Evolutionary conservation across 306 rosid species (phyloP).

Genomic region (Prunus mume): DNA sequence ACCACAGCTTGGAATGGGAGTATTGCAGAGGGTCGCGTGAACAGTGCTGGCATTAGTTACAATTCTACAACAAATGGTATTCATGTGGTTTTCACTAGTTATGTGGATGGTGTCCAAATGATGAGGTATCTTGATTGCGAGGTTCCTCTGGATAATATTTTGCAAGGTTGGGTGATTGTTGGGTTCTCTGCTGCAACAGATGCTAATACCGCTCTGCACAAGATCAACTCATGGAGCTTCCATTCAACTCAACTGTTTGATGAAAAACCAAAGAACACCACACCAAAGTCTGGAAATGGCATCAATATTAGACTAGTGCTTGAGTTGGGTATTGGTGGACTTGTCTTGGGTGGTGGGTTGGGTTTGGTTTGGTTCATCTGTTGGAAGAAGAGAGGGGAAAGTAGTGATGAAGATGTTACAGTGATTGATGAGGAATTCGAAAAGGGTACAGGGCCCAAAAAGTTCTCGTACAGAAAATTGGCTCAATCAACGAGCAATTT

Average conservation of each 20-base stretch:
- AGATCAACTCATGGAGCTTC: background rate
- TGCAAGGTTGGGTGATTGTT: slow-evolving; percentile 13
- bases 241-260: background rate
- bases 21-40: too few relatives aligned
- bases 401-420: background rate
- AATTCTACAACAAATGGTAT: background rate
- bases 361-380: background rate
- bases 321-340: background rate
- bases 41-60: background rate
- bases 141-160: background rate
- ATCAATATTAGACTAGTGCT: background rate
- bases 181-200: slow-evolving; percentile 3
- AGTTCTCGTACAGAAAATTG: background rate
- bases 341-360: background rate
- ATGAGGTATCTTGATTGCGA: background rate
- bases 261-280: background rate
- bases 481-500: background rate
- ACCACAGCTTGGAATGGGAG: too few relatives aligned
- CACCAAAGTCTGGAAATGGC: background rate
- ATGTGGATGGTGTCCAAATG: background rate
- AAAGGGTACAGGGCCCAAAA: slow-evolving; percentile 1
- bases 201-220: background rate
- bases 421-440: background rate
- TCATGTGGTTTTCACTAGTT: background rate
- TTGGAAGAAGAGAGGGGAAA: slow-evolving; percentile 20